phyloP scores from a whole-genome alignment of 177 flowering plant species.

The Vitis hybrid region DNA sequence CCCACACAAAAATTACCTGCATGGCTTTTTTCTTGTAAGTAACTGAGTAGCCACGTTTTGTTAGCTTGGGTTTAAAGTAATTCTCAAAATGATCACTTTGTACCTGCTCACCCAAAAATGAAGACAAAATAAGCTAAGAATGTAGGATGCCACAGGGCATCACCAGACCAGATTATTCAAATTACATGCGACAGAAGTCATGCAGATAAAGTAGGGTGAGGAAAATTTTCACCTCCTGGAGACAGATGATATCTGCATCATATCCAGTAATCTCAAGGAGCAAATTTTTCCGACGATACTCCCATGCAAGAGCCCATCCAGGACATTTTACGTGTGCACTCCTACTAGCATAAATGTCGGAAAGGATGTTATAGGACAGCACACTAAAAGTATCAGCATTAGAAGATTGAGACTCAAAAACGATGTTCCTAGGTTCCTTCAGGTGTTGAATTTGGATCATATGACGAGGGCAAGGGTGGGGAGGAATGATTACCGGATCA shows the following conservation, averaged over 20 bases:
- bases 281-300: constrained; percentile 40
- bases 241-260: constrained; percentile 50
- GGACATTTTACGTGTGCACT: constrained; percentile 21
- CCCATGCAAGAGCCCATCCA: constrained; percentile 45
- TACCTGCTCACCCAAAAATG: constrained; percentile 38
- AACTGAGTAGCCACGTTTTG: constrained; percentile 38
- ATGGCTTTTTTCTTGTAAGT: constrained; percentile 32
- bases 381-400: constrained; percentile 22
- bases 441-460: constrained; percentile 15
- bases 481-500: constrained; percentile 29
- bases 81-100: constrained; percentile 57
- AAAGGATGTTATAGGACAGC: constrained; percentile 43
- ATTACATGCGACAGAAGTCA: neutral
- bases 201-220: neutral
- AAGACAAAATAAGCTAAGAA: constrained; percentile 8
- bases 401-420: constrained; percentile 1
- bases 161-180: neutral
- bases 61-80: constrained; percentile 47
- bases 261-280: constrained; percentile 39
- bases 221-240: constrained; percentile 40
- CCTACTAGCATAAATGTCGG: constrained; percentile 19
- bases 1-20: constrained; percentile 22
- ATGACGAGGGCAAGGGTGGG: constrained; percentile 28
- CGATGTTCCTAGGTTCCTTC: constrained; percentile 1
- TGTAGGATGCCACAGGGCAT: neutral